Conservation (phyloP, 83 land plant species). For the Picea engelmannii region DNA sequence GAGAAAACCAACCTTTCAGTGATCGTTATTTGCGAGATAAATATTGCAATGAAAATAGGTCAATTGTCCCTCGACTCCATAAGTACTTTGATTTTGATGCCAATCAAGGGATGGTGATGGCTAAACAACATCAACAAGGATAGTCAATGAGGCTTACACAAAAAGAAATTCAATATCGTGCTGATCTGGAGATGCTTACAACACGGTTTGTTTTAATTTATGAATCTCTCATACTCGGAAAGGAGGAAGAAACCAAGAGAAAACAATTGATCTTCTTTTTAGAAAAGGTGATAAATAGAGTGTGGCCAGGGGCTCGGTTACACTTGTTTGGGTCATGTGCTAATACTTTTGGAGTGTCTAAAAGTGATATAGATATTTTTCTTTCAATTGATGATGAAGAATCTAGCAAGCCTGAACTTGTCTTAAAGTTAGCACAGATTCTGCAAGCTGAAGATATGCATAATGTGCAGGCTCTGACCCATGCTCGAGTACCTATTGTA, state of each 20-base stretch:
- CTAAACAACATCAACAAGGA: neutral
- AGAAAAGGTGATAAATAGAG: too few species aligned
- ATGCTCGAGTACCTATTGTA: too few species aligned
- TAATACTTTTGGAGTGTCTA: constrained; percentile 88
- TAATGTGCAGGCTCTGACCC: constrained; percentile 63
- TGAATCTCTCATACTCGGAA: too few species aligned
- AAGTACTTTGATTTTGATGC: neutral
- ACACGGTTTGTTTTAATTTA: too few species aligned
- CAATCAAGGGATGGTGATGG: neutral
- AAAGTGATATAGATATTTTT: constrained; percentile 97
- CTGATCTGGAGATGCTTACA: too few species aligned
- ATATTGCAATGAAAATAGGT: neutral
- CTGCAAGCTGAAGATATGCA: constrained; percentile 72
- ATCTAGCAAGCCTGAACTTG: constrained; percentile 75
- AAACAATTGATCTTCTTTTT: too few species aligned
- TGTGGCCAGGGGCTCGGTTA: constrained; percentile 70
- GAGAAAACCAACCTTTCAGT: neutral
- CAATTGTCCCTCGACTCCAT: neutral
- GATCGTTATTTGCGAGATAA: neutral
- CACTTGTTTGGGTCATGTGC: constrained; percentile 16
- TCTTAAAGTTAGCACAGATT: constrained; percentile 78
- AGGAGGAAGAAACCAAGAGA: too few species aligned
- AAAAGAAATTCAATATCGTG: too few species aligned
- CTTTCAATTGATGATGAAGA: constrained; percentile 66
- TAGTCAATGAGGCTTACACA: constrained; percentile 37